Base-by-base conservation (phyloP, 805 yeast genomes). In the Starmerella scarabaei region DNA sequence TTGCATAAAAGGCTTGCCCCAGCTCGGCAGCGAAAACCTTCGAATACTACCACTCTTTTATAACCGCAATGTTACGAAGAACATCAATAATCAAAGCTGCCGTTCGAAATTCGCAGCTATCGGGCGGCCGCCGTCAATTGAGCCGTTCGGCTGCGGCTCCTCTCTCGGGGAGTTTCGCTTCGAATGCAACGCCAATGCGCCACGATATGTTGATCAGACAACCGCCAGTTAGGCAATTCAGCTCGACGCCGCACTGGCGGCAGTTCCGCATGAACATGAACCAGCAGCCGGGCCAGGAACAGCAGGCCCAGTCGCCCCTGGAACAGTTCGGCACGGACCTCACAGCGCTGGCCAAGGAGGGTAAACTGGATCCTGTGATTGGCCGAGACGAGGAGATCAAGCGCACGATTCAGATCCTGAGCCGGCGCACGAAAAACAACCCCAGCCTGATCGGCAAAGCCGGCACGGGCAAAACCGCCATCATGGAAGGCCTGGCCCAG, bases 401-500 rank as follows among this genome's bases (percentile, higher is more conserved):
- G 43, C 68, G 98, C 43, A 88, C 97, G 0, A 79, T 88, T 41
- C 97, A 88, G 58, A 86, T 88, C 35, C 63, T 88, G 33, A 83
- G 95, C 1, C 67, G 98, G 51, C 69, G 97, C 58, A 85, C 96
- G 1, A 88, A 88, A 61, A 91, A 91, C 59, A 88, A 88, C 55
- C 98, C 98, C 0, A 94, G 91, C 1, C 61, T 88, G 40, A 85
- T 91, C 31, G 98, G 98, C 47, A 75, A 81, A 50, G 98, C 98
- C 1, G 98, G 98, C 63, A 93, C 95, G 0, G 98, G 98, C 64
- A 88, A 88, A 60, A 91, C 97, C 0, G 93, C 97, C 5, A 75
- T 91, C 42, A 80, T 91, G 74, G 98, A 91, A 57, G 98, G 97
- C 0, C 66, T 91, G 30, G 97, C 97, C 0, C 97, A 91, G 60